A percentile compares a stretch with the other conserved stretches of the same genome.
Evolutionary conservation across 768 basidiomycete species (phyloP).

Genomic region (Pseudohyphozyma bogoriensis): DNA sequence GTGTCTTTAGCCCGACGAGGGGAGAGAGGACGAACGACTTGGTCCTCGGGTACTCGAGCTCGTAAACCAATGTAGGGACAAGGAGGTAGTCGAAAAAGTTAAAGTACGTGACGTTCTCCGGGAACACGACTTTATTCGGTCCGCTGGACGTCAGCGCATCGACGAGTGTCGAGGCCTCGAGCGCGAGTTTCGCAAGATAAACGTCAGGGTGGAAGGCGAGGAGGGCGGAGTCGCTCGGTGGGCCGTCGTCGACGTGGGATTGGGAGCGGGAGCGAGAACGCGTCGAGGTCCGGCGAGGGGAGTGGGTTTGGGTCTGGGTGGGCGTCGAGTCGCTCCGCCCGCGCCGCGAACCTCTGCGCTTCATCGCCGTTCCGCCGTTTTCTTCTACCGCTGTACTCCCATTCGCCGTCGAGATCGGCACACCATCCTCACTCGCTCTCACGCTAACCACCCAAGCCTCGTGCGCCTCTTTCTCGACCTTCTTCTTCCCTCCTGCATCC

Average conservation of each 20-base stretch:
- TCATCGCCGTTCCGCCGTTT: neutral
- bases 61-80: conserved; percentile 87
- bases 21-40: conserved; percentile 48
- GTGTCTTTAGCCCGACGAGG: neutral
- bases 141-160: conserved; percentile 67
- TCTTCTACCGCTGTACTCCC: no score
- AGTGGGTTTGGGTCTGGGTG: no score
- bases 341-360: no score
- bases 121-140: conserved; percentile 60
- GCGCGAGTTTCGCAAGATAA: conserved; percentile 57
- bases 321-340: neutral
- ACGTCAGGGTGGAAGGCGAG: conserved; percentile 59
- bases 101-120: conserved; percentile 66
- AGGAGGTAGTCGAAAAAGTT: conserved; percentile 79
- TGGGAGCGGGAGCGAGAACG: no score
- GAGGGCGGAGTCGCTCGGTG: conserved; percentile 27
- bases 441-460: conserved; percentile 7
- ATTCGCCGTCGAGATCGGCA: no score
- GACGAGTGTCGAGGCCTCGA: conserved; percentile 63
- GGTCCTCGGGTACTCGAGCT: conserved; percentile 90
- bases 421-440: neutral
- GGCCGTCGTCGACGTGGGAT: neutral
- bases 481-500: conserved; percentile 57
- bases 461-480: conserved; percentile 25
- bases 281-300: no score